Evolutionary conservation across 495 filamentous ascomycete species (phyloP), one percentile per base, ranked within the genome.

Genomic region (Penicillium silybi): DNA sequence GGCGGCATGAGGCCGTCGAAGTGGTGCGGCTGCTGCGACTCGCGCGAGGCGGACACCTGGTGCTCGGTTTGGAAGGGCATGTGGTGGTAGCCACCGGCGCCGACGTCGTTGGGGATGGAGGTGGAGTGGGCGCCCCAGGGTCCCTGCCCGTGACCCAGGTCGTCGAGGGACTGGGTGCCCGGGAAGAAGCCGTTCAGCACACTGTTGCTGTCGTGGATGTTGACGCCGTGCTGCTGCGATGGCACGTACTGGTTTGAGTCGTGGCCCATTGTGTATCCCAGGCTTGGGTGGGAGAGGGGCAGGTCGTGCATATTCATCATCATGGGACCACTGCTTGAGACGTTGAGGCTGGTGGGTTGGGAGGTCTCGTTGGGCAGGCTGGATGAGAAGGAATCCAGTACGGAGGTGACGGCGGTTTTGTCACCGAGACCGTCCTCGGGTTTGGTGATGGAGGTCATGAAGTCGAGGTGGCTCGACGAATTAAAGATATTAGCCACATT

Each of bases 231-330:
- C 18, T 61, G 61, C 23, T 70, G 71, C 7, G 68, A 52, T 5
- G 68, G 61, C 39, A 73, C 61, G 52, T 73, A 74, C 29, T 74
- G 71, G 25, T 50, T 56, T 19, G 51, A 51, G 20, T 71, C 68
- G 23, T 69, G 61, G 38, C 65, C 56, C 41, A 76, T 63, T 13
- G 46, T 48, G 46, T 74, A 76, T 13, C 61, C 53, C 5, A 74
- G 54, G 26, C 53, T 58, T 13, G 65, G 54, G 29, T 74, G 70
- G 5, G 70, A 63, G n/a, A 74, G 58, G 0, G 68, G 63, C 5
- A 74, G 46, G 44, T 72, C 70, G n/a, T 72, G 67, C n/a, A 73
- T 58, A 39, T 67, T 71, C 18, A 75, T 62, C 64, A 76, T 70
- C 35, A 64, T 51, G 1, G 67, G 58, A n/a, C 62, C 64, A 7